Percentiles rank a stretch among this genome's conserved stretches.
phyloP scores from a whole-genome alignment of 805 yeast genomes.

The Candida incommunis region DNA sequence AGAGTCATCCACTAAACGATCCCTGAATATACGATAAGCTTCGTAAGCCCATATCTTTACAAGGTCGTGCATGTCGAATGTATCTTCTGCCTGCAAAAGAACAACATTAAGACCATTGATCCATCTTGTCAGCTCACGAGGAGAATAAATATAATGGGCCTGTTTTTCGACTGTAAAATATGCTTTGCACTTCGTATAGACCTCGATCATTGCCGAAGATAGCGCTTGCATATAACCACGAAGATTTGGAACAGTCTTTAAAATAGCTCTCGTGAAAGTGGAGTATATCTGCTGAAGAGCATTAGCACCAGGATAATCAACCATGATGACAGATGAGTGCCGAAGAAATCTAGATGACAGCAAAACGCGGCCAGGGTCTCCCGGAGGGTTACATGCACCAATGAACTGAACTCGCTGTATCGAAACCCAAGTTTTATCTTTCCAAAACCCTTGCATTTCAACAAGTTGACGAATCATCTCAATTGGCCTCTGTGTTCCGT shows the following conservation, averaged over 20 bases:
- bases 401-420: slow-evolving; percentile 60
- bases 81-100: slow-evolving; percentile 22
- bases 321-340: slow-evolving; percentile 50
- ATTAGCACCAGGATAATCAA: slow-evolving; percentile 58
- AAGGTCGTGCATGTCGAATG: slow-evolving; percentile 28
- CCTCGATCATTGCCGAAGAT: slow-evolving; percentile 51
- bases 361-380: slow-evolving; percentile 57
- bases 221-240: slow-evolving; percentile 38
- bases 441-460: slow-evolving; percentile 71
- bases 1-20: slow-evolving; percentile 37
- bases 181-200: slow-evolving; percentile 34
- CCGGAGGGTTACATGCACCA: slow-evolving; percentile 92
- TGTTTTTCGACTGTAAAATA: slow-evolving; percentile 27
- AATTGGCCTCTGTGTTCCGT: slow-evolving; percentile 60
- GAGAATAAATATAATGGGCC: slow-evolving; percentile 65
- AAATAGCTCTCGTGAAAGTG: slow-evolving; percentile 38
- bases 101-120: slow-evolving; percentile 55
- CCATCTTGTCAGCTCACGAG: slow-evolving; percentile 88
- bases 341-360: slow-evolving; percentile 51
- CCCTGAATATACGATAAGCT: slow-evolving; percentile 63
- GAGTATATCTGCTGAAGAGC: slow-evolving; percentile 58
- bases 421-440: slow-evolving; percentile 49
- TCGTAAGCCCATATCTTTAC: slow-evolving; percentile 70
- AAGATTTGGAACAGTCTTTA: slow-evolving; percentile 47
- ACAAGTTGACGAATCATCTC: slow-evolving; percentile 61